Evolutionary conservation across 2,329 filamentous ascomycete species (phyloP), one percentile per base, ranked within the genome.

Genomic region (Aspergillus intermedius): DNA sequence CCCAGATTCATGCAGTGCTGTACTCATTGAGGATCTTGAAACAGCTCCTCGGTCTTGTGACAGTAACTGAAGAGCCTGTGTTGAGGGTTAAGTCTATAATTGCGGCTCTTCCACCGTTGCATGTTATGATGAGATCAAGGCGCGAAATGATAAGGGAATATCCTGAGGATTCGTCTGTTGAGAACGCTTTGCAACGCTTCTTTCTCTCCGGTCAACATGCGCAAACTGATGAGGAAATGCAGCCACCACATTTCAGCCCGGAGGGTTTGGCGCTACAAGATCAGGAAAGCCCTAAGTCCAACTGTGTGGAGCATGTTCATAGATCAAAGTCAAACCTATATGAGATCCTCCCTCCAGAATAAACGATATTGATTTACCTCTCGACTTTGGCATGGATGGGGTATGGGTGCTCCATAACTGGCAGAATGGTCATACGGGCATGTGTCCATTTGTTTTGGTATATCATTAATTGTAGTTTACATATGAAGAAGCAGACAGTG

Each of bases 21-120:
- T 87, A 86, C 59, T 86, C 83, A 0, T 60, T 86, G 1, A 74
- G 81, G 40, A 78, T 86, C 71, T 54, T 81, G 61, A 53, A 82
- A 57, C 61, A 88, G 59, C 46, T 82, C 3, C 53, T 77, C 42
- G 50, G 50, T 4, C 46, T 60, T 25, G 19, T 74, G 64, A 49
- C 73, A 62, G 21, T 46, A 15, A 34, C 34, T 17, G 45, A 47
- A 39, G 47, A 49, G n/a, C 34, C 55, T 13, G 50, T 52, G 2
- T 34, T 46, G 19, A 40, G 51, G 21, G 30, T 59, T 7, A 49
- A 42, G 42, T 48, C 45, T n/a, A 28, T 61, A n/a, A 55, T 71
- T 22, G 49, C 48, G 3, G 46, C 48, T 6, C 54, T 68, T 15
- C 64, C 66, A 4, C 57, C 64, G 2, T 54, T 68, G 7, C 52